A percentile compares a stretch with the other conserved stretches of the same genome.
phyloP scores from a whole-genome alignment of 2,329 filamentous ascomycete genomes.

The Dendryphion nanum region DNA sequence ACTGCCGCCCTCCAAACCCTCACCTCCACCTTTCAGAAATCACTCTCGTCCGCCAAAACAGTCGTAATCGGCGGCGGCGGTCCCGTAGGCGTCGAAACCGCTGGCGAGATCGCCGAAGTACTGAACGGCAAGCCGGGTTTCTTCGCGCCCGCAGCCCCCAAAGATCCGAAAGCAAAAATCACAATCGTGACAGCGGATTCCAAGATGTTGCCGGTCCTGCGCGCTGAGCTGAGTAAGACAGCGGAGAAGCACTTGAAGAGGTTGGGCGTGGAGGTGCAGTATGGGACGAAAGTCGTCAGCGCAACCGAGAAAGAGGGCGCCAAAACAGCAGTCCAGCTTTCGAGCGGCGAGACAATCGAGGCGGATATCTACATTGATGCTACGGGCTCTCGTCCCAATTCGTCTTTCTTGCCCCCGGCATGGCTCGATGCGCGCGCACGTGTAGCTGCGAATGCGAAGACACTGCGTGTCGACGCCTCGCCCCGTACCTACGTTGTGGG shows the following conservation, averaged over 20 bases:
- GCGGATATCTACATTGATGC: constrained; percentile 57
- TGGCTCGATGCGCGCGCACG: constrained; percentile 51
- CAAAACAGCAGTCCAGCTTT: constrained; percentile 43
- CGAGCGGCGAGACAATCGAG: constrained; percentile 48
- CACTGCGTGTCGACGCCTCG: constrained; percentile 47
- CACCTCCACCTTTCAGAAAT: constrained; percentile 38
- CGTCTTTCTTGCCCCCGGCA: constrained; percentile 50
- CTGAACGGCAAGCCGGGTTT: constrained; percentile 39
- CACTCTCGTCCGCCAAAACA: constrained; percentile 40
- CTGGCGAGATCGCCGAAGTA: constrained; percentile 49
- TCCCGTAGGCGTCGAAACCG: constrained; percentile 51
- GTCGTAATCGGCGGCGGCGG: constrained; percentile 52
- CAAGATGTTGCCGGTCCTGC: constrained; percentile 46
- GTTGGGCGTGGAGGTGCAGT: constrained; percentile 48
- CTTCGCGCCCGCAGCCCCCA: constrained; percentile 35
- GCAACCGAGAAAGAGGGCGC: constrained; percentile 34
- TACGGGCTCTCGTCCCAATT: constrained; percentile 54
- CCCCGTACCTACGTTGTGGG: constrained; percentile 50
- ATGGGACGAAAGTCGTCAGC: constrained; percentile 37
- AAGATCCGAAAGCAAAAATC: constrained; percentile 42
- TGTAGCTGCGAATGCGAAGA: constrained; percentile 49
- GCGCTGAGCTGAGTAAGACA: constrained; percentile 42
- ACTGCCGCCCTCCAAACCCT: constrained; percentile 24
- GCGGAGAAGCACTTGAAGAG: constrained; percentile 49
- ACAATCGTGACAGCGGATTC: constrained; percentile 46